Percentiles rank a stretch among this genome's conserved stretches.
These are phyloP conservation scores for Biscogniauxia sp. DNA, from an alignment of 2,329 filamentous ascomycete species.

Conservation along the genomic window DNA sequence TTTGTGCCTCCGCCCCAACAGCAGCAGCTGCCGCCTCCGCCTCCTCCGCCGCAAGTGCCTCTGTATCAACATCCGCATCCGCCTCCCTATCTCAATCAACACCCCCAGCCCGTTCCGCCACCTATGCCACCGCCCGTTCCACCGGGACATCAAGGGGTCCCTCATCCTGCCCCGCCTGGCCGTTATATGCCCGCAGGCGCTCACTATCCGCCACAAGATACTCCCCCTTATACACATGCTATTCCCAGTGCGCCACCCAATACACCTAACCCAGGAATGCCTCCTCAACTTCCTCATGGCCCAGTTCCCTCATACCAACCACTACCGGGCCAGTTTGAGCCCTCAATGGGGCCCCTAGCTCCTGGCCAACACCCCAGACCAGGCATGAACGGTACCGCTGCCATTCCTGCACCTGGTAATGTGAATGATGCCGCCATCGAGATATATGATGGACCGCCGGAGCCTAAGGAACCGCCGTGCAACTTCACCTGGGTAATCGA, in stretches of 20 bases:
- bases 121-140: background rate
- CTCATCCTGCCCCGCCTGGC: too few species aligned
- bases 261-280: too few species aligned
- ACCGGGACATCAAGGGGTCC: background rate
- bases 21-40: background rate
- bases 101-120: background rate
- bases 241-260: too few species aligned
- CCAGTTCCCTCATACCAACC: background rate
- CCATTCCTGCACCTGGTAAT: background rate
- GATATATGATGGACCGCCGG: conserved; percentile 1
- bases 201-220: conserved; percentile 1
- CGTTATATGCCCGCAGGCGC: background rate
- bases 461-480: conserved; percentile 10
- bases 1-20: background rate
- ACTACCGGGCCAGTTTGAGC: background rate
- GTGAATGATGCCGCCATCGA: conserved; percentile 3
- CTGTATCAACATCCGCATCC: background rate
- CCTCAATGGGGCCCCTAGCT: background rate
- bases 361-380: background rate
- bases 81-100: background rate
- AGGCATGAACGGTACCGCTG: background rate
- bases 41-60: background rate
- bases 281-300: too few species aligned
- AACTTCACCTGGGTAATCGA: conserved; percentile 19
- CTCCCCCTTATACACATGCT: background rate